A percentile compares a stretch with the other conserved stretches of the same genome.
Conservation (phyloP, 768 basidiomycete genomes). For the Dioszegia crocea region DNA sequence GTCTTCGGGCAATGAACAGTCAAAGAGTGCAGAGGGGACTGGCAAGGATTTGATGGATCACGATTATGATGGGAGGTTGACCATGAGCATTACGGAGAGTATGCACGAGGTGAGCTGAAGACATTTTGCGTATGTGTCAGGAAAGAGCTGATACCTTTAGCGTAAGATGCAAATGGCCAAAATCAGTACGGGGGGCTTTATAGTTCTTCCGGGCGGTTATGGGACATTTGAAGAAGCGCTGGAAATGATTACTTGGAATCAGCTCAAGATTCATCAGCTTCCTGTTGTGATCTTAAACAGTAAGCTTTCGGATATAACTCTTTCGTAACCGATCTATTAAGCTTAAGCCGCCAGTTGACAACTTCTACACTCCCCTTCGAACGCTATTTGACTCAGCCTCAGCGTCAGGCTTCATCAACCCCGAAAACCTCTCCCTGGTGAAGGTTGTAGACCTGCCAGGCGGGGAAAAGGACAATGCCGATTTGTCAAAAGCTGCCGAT, state of each 20-base stretch:
- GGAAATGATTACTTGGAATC: conserved; percentile 93
- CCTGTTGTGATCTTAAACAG: conserved; percentile 76
- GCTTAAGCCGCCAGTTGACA: conserved; percentile 54
- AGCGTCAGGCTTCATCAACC: conserved; percentile 68
- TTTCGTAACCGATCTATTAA: no score
- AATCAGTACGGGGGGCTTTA: conserved; percentile 66
- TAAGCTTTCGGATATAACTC: conserved; percentile 24
- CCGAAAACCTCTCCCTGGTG: conserved; percentile 61
- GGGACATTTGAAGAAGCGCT: conserved; percentile 97
- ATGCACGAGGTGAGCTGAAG: conserved; percentile 49
- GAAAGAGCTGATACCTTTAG: conserved; percentile 55
- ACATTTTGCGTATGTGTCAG: not conserved
- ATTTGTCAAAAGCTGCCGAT: conserved; percentile 19
- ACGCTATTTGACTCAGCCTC: conserved; percentile 66
- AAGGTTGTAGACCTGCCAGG: conserved; percentile 62
- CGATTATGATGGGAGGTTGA: conserved; percentile 32
- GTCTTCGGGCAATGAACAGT: conserved; percentile 55
- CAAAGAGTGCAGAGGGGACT: conserved; percentile 53
- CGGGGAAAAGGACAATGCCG: conserved; percentile 24
- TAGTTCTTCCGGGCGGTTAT: conserved; percentile 87
- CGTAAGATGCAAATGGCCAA: conserved; percentile 89
- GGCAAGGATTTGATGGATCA: conserved; percentile 33
- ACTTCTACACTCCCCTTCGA: conserved; percentile 78
- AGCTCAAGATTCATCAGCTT: conserved; percentile 55
- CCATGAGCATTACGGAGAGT: conserved; percentile 35